Conservation (phyloP, 257 asterid genomes). For the Solanum etuberosum region DNA sequence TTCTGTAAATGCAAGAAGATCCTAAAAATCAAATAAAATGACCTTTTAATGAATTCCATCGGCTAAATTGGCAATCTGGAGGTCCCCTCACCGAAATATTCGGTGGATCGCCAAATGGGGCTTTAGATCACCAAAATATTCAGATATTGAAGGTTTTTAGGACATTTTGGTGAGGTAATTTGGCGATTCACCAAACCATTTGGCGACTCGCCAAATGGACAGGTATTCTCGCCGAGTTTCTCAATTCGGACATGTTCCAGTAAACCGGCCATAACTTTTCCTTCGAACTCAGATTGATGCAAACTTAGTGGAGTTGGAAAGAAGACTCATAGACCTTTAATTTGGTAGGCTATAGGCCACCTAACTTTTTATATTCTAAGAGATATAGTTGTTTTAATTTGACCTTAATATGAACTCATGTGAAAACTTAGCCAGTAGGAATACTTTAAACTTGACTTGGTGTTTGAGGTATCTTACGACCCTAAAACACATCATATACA, state of each 20-base stretch:
- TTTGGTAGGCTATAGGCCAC: neutral
- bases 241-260: neutral
- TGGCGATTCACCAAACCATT: neutral
- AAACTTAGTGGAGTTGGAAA: neutral
- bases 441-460: neutral
- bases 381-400: neutral
- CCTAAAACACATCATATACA: neutral
- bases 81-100: neutral
- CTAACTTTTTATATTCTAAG: neutral
- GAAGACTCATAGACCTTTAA: too few species aligned
- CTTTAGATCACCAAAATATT: neutral
- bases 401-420: neutral
- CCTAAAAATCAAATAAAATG: neutral
- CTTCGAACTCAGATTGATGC: neutral
- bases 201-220: neutral
- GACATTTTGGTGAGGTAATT: neutral
- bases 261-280: neutral
- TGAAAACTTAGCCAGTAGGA: neutral
- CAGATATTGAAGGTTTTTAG: too few species aligned
- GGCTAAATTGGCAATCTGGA: too few species aligned
- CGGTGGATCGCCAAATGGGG: neutral
- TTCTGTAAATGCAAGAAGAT: too few species aligned
- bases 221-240: neutral
- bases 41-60: too few species aligned
- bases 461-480: neutral